Evolutionary conservation across 495 filamentous ascomycete species (phyloP).

Genomic region (Xylaria flabelliformis): DNA sequence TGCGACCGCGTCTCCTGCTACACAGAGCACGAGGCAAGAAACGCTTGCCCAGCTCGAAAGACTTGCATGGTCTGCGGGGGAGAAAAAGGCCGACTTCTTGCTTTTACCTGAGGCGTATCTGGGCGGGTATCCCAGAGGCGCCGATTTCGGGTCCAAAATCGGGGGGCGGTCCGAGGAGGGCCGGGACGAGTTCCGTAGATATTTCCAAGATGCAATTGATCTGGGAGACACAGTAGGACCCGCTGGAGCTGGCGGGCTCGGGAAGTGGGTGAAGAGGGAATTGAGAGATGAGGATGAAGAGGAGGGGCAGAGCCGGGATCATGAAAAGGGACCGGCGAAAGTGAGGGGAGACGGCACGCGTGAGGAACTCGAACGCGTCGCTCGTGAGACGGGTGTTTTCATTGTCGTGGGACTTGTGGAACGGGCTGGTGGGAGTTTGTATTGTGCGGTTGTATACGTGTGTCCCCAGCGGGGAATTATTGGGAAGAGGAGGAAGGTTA

Average conservation of each 20-base stretch:
- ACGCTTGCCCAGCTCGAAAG: slow-evolving; percentile 70
- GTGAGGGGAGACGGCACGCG: slow-evolving; percentile 83
- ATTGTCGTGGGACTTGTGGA: slow-evolving; percentile 82
- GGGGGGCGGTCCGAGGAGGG: slow-evolving; percentile 72
- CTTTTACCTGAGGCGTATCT: slow-evolving; percentile 95
- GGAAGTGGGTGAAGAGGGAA: slow-evolving; percentile 71
- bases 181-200: slow-evolving; percentile 81
- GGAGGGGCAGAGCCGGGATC: slow-evolving; percentile 65
- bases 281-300: slow-evolving; percentile 63
- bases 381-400: slow-evolving; percentile 78
- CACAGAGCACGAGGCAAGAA: slow-evolving; percentile 64
- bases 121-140: slow-evolving; percentile 90
- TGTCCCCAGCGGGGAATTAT: slow-evolving; percentile 73
- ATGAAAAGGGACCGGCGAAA: slow-evolving; percentile 57
- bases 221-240: slow-evolving; percentile 80
- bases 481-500: slow-evolving; percentile 93
- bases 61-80: slow-evolving; percentile 59
- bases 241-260: slow-evolving; percentile 65
- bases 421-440: slow-evolving; percentile 78
- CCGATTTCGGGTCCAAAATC: slow-evolving; percentile 74
- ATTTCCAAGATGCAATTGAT: slow-evolving; percentile 81
- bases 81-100: slow-evolving; percentile 70
- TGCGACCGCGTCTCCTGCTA: slow-evolving; percentile 78
- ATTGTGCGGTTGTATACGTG: slow-evolving; percentile 84
- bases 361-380: slow-evolving; percentile 76